Evolutionary conservation across 2,329 filamentous ascomycete species (phyloP).

Genomic region (Beauveria varroae): DNA sequence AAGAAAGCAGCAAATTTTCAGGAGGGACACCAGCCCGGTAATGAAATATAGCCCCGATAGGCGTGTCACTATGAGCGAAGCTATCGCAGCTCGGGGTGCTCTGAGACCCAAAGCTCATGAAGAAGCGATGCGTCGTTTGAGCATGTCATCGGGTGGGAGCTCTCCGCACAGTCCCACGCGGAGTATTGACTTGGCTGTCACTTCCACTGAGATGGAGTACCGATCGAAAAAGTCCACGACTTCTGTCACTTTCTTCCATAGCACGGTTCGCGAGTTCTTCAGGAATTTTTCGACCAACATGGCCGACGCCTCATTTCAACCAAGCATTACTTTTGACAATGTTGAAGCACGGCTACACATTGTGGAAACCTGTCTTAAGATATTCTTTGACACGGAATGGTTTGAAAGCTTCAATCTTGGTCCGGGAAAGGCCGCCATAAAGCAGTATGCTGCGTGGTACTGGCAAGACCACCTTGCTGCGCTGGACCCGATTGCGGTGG

Average conservation of each 20-base stretch:
- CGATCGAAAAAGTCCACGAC: constrained; percentile 35
- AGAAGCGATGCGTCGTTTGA: constrained; percentile 1
- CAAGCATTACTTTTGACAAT: constrained; percentile 28
- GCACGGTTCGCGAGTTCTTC: constrained; percentile 32
- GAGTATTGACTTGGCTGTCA: constrained; percentile 24
- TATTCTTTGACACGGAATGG: constrained; percentile 28
- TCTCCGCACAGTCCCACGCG: constrained; percentile 19
- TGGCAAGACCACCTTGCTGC: constrained; percentile 35
- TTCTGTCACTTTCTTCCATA: constrained; percentile 32
- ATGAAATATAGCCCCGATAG: neutral
- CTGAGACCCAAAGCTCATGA: neutral
- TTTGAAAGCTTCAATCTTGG: constrained; percentile 23
- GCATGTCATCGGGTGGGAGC: constrained; percentile 15
- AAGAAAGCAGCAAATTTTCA: constrained; percentile 18
- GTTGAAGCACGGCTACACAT: constrained; percentile 28
- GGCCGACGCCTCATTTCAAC: constrained; percentile 10
- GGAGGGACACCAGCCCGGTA: neutral
- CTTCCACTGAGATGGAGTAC: constrained; percentile 29
- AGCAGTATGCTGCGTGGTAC: constrained; percentile 36
- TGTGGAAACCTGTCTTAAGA: constrained; percentile 29
- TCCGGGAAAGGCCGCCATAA: constrained; percentile 23
- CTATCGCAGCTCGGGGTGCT: neutral
- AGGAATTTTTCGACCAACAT: constrained; percentile 22
- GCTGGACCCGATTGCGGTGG: constrained; percentile 23
- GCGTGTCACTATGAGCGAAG: neutral